Base-by-base conservation (phyloP, 345 rosid genomes). In the Aquilaria malaccensis region DNA sequence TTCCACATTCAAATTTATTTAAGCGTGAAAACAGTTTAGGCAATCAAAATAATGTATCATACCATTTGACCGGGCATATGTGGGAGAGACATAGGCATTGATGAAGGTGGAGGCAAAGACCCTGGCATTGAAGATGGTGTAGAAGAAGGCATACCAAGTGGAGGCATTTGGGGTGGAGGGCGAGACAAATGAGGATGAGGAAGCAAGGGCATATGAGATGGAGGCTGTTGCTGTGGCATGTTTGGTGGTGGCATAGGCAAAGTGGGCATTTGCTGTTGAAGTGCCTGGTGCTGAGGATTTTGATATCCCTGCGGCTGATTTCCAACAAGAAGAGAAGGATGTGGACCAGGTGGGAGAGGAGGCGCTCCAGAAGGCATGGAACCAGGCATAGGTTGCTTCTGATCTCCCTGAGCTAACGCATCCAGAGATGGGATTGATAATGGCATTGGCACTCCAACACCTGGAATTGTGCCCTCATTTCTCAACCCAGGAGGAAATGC, bases 311-410 rank as follows among this genome's bases (percentile, higher is more conserved):
- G 96, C 74, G 83, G 96, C 77, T 83, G 99, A 79, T 79, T 76
- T 67, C 66, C 72, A 52, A 83, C 75, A 59, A 81, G 84, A 69
- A 90, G 91, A 14, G 99, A 94, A 50, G 97, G 99, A 77, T 90
- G 99, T 52, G 99, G 99, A 63, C 96, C 97, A 54, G 93, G 95
- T 65, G 99, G 97, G 11, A 94, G 84, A 63, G 99, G 99, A 63
- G 97, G 99, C 46, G 85, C 90, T 59, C 96, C 92, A 61, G 77
- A 60, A 59, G 91, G 80, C 81, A 83, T 75, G 12, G 95, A 77
- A 57, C 78, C 78, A 15, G 84, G 79, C 76, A 74, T 83, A 64
- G 79, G 68, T 67, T 83, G 97, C 68, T 78, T 86, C 77, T 83
- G 95, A 47, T 88, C 99, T 66, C 97, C 99, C 66, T 84, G 98